These are phyloP conservation scores for Plasmodium vinckei DNA, from an alignment of 169 alveolate species.

Conservation along the genomic window DNA sequence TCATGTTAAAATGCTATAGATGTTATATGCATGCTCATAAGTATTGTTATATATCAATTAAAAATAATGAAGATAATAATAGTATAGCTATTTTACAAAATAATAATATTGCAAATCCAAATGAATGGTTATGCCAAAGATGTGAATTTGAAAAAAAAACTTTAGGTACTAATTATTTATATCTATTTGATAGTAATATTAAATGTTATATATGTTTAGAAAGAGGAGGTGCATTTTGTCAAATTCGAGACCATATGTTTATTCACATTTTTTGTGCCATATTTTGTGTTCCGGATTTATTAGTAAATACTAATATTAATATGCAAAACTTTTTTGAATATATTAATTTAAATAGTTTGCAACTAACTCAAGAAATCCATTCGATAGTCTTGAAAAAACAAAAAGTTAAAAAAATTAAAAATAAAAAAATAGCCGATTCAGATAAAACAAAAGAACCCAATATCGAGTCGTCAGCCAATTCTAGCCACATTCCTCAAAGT, in stretches of 20 bases:
- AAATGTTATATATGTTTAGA: conserved; percentile 73
- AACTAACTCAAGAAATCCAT: conserved; percentile 22
- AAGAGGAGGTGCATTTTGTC: conserved; percentile 75
- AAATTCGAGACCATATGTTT: conserved; percentile 23
- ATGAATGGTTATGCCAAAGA: conserved; percentile 75
- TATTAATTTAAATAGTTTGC: conserved; percentile 28
- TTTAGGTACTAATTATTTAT: conserved; percentile 52
- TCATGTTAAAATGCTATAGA: conserved; percentile 53
- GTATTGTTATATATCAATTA: conserved; percentile 60
- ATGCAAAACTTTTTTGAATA: conserved; percentile 37
- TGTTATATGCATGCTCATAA: conserved; percentile 74
- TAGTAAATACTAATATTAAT: conserved; percentile 42
- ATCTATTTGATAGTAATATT: conserved; percentile 39
- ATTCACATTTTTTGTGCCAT: conserved; percentile 69
- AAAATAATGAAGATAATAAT: conserved; percentile 41
- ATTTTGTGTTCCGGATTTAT: conserved; percentile 64
- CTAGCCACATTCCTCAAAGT: no score
- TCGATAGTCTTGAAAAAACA: conserved; percentile 7
- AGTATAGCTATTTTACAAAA: conserved; percentile 4
- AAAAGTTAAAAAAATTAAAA: background rate
- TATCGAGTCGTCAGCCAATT: no score
- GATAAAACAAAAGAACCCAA: background rate
- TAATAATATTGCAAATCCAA: conserved; percentile 4
- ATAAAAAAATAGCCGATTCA: background rate
- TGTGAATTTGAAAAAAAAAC: conserved; percentile 70